Evolutionary conservation across 176 grass and related monocot species (phyloP).

Genomic region (Hordeum marinum): DNA sequence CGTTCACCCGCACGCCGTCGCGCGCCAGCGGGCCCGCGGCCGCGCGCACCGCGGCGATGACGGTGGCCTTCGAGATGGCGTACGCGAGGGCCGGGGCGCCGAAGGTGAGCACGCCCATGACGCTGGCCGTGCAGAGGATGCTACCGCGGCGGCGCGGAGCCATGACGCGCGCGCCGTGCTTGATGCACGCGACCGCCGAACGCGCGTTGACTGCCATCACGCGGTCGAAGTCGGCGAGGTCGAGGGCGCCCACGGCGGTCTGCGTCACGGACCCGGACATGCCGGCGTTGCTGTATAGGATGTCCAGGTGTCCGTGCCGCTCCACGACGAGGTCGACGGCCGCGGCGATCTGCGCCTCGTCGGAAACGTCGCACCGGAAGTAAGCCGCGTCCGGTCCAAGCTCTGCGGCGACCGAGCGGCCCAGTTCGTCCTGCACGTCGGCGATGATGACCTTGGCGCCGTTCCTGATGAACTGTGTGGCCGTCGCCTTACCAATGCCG

Average conservation of each 20-base stretch:
- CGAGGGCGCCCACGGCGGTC: neutral
- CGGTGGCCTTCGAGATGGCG: slow-evolving; percentile 28
- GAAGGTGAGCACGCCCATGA: slow-evolving; percentile 25
- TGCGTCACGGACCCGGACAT: neutral
- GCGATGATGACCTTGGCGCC: neutral
- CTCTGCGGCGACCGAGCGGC: neutral
- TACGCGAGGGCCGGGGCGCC: slow-evolving; percentile 17
- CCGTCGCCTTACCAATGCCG: neutral
- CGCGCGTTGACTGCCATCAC: slow-evolving; percentile 54
- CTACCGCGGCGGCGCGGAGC: slow-evolving; percentile 40
- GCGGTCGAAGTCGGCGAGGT: neutral
- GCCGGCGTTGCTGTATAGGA: neutral
- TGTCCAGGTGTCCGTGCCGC: neutral
- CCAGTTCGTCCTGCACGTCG: neutral
- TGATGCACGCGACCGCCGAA: slow-evolving; percentile 44
- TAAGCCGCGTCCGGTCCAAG: neutral
- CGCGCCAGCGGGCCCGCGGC: slow-evolving; percentile 25
- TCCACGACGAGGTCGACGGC: neutral
- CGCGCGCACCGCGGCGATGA: slow-evolving; percentile 12
- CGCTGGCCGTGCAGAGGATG: slow-evolving; percentile 65
- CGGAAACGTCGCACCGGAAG: neutral
- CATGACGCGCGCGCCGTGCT: slow-evolving; percentile 80
- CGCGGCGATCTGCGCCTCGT: neutral
- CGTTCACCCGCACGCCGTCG: slow-evolving; percentile 29
- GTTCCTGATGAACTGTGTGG: neutral